A percentile compares a stretch with the other conserved stretches of the same genome.
Conservation (phyloP, 495 filamentous ascomycete genomes). For the Talaromyces borbonicus region DNA sequence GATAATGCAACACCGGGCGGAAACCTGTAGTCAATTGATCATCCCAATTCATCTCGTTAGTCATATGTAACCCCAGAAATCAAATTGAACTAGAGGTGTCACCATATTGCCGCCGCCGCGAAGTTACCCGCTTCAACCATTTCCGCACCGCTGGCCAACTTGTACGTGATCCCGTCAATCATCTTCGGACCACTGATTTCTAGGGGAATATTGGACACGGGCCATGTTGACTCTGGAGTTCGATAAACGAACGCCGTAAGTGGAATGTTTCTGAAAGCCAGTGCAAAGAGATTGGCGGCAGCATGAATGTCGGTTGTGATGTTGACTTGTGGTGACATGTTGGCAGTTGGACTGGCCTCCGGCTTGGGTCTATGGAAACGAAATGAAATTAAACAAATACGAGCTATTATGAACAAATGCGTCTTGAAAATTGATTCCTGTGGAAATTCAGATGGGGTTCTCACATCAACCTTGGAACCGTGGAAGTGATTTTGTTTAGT, state of each 20-base stretch:
- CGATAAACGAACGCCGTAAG: conserved; percentile 1
- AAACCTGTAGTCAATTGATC: conserved; percentile 2
- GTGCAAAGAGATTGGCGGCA: conserved; percentile 2
- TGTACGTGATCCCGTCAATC: conserved; percentile 6
- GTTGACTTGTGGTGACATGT: neutral
- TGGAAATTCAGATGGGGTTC: no score
- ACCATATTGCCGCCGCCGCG: conserved; percentile 11
- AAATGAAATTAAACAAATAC: no score
- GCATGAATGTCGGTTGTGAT: conserved; percentile 4
- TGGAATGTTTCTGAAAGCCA: neutral
- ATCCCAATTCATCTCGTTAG: neutral
- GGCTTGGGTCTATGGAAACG: neutral
- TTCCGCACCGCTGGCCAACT: neutral
- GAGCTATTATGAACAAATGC: no score
- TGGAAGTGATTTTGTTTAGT: no score
- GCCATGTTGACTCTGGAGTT: neutral
- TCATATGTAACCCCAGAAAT: neutral
- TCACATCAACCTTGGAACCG: no score
- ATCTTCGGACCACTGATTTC: conserved; percentile 4
- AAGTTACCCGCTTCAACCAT: conserved; percentile 9
- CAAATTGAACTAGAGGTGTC: neutral
- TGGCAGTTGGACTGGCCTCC: neutral
- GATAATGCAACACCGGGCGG: conserved; percentile 2
- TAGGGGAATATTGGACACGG: neutral
- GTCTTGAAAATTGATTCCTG: neutral